Percentiles rank a stretch among this genome's conserved stretches.
Evolutionary conservation across 257 asterid species (phyloP).

Genomic region (Primulina eburnea): DNA sequence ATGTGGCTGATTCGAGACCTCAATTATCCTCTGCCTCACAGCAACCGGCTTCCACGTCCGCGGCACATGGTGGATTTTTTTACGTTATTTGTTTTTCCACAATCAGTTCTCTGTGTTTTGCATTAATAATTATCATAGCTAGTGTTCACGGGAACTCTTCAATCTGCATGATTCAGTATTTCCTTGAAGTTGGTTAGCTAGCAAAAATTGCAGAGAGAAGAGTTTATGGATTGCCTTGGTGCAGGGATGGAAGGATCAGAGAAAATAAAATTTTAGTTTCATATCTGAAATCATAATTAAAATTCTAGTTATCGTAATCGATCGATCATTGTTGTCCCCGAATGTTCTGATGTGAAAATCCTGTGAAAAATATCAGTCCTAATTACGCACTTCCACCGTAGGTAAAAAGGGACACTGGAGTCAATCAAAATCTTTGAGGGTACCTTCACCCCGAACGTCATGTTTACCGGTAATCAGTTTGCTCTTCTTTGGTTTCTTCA

Average conservation of each 20-base stretch:
- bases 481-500: constrained; percentile 5
- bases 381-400: constrained; percentile 31
- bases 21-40: constrained; percentile 28
- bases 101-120: background rate
- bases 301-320: background rate
- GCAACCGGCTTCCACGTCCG: constrained; percentile 33
- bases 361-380: constrained; percentile 12
- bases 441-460: constrained; percentile 45
- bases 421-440: constrained; percentile 62
- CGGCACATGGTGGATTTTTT: constrained; percentile 43
- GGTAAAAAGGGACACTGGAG: constrained; percentile 64
- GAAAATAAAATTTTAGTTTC: constrained; percentile 9
- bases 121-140: background rate
- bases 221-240: background rate
- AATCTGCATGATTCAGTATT: background rate
- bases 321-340: background rate
- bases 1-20: constrained; percentile 25
- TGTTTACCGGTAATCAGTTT: constrained; percentile 57
- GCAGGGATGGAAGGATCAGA: constrained; percentile 1
- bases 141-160: background rate
- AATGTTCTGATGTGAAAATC: background rate
- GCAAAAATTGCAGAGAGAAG: constrained; percentile 13
- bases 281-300: background rate
- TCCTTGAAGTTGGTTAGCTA: constrained; percentile 20
- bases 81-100: background rate